Evolutionary conservation across 2,329 filamentous ascomycete species (phyloP), one percentile per base, ranked within the genome.

Genomic region (Calonectria pseudoreteaudii): DNA sequence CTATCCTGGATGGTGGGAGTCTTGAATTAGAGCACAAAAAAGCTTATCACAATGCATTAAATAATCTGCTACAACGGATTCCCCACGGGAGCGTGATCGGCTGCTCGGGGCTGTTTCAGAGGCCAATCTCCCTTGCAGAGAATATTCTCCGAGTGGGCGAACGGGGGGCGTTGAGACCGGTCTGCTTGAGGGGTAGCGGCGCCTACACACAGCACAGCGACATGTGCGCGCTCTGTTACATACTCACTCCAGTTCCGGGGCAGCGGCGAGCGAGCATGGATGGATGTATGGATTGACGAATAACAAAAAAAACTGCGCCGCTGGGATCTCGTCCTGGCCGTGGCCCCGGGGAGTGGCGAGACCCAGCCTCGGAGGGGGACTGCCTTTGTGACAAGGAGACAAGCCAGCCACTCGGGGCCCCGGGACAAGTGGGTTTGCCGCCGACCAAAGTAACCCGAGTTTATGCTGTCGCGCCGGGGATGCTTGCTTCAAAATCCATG

Each of bases 381-480:
- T n/a, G 50, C 26, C 34, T 68, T 66, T 69, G 70, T 73, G 71
- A 73, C 66, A 70, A 73, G 70, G 66, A 71, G 73, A 71, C 70
- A 50, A 34, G 52, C 49, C 49, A 69, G 65, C 77, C 78, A 79
- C 68, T 76, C 71, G 71, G 74, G 69, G 66, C 36, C 58, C 65
- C 64, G 52, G 74, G 66, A 70, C 38, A 44, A 72, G 78, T 77
- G 76, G 78, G 69, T 65, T 79, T 69, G 49, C 75, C 77, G 71
- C 75, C 49, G 68, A 64, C 67, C 64, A 67, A 79, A 79, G 56
- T 38, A 62, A 41, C 56, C 23, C 26, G 56, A 62, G 69, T 70
- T 69, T 73, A 78, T 78, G 74, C 76, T 58, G 76, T 58, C 58
- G 66, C 52, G 68, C 68, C 69, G 67, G 73, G 77, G 70, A 70